Evolutionary conservation across 1,284 basidiomycete genomes (phyloP).

Genomic region (Apiotrichum laibachii): DNA sequence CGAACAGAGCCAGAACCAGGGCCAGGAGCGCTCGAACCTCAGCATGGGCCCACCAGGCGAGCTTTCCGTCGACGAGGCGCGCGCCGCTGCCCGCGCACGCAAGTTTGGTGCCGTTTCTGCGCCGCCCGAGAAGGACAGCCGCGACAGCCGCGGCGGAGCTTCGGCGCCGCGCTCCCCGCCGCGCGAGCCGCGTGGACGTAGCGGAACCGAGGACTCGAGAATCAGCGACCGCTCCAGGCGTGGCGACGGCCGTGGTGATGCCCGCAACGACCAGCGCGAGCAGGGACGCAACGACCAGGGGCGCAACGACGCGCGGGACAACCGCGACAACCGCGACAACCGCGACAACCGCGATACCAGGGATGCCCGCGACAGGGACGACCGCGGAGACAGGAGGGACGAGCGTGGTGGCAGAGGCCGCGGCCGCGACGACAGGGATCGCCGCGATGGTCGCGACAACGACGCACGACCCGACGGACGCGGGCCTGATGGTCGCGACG

Average conservation of each 20-base stretch:
- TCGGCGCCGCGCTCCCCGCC: constrained; percentile 11
- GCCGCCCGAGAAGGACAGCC: neutral
- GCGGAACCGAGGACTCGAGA: constrained; percentile 33
- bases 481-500: too few species aligned
- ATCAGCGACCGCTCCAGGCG: constrained; percentile 30
- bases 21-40: neutral
- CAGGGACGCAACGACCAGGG: neutral
- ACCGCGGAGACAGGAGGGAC: constrained; percentile 1
- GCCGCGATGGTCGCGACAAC: neutral
- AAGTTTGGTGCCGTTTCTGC: constrained; percentile 31
- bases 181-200: constrained; percentile 21
- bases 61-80: constrained; percentile 34
- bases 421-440: constrained; percentile 8
- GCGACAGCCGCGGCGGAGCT: neutral
- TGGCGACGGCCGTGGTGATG: constrained; percentile 1
- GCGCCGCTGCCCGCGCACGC: constrained; percentile 36
- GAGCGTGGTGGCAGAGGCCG: constrained; percentile 1
- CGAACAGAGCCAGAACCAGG: too few species aligned
- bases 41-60: constrained; percentile 36
- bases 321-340: constrained; percentile 5
- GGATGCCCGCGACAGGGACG: constrained; percentile 9
- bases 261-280: constrained; percentile 2
- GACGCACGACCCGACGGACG: neutral
- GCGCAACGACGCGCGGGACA: too few species aligned
- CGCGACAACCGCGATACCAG: constrained; percentile 2